Evolutionary conservation across 1,284 basidiomycete genomes (phyloP).

Genomic region (Microbotryomycetes sp.): DNA sequence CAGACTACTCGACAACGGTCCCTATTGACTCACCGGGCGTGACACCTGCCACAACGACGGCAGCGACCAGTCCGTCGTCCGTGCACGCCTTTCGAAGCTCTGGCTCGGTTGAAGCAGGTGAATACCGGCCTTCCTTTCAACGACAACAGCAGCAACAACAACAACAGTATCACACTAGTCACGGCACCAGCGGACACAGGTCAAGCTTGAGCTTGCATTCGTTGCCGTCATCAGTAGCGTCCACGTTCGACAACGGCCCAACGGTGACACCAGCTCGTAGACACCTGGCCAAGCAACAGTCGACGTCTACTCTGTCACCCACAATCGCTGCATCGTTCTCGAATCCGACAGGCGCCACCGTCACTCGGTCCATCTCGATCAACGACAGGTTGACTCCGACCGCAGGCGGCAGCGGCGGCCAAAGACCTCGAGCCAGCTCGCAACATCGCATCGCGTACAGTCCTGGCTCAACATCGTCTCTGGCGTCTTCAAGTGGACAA

Average conservation of each 20-base stretch:
- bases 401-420: neutral
- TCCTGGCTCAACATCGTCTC: neutral
- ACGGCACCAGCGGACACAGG: neutral
- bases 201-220: neutral
- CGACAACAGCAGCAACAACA: too few relatives aligned
- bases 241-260: neutral
- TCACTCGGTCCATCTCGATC: neutral
- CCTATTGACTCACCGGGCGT: neutral
- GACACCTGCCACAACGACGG: neutral
- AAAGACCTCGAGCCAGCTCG: neutral
- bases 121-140: neutral
- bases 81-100: conserved; percentile 5
- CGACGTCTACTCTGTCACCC: neutral
- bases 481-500: neutral
- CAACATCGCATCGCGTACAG: neutral
- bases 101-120: neutral
- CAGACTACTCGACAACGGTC: neutral
- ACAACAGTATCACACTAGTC: too few relatives aligned
- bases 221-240: neutral
- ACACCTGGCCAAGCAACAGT: neutral
- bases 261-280: too few relatives aligned
- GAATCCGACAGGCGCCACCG: neutral
- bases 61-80: neutral
- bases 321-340: neutral
- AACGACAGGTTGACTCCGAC: neutral